Base-by-base conservation (phyloP, 164 flowering plant genomes). In the Tinospora cordifolia region DNA sequence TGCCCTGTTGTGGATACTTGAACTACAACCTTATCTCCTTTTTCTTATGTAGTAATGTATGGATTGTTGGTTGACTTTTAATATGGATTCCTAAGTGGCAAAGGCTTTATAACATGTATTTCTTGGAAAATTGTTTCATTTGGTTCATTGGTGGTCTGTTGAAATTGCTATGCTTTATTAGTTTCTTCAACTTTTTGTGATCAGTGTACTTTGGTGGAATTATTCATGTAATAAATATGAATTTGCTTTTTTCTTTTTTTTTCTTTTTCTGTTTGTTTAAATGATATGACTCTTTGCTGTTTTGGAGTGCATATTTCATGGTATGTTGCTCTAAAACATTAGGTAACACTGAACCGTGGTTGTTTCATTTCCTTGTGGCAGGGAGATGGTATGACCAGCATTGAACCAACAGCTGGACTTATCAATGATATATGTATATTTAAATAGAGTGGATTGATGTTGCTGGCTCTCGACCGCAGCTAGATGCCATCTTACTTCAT, bases 301-400 rank as follows among this genome's bases (percentile, higher is more conserved):
- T 19, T 47, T 47, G 2, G 36, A 30, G 36, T 30, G 4, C 36
- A 1, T 54, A 54, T 54, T n/a, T 54, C 60, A 19, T 21, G 40
- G 47, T 25, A 22, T 40, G 14, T 22, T 60, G 34, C 54, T 39
- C 65, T 47, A 13, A 24, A 69, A 40, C 65, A 69, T 68, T 68
- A 34, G 12, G 24, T 30, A 38, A 22, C 49, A 64, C 36, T 44
- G 6, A n/a, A 5, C 21, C 38, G 6, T 62, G n/a, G 25, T 68
- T 26, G 54, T 22, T 44, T 73, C 25, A 65, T 10, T 65, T 76
- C 30, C 67, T 41, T 39, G 4, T 77, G 73, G 69, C 67, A 94
- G 98, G 97, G 96, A 63, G 92, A 94, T 70, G 88, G 87, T 49
- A 82, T 92, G 97, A 84, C 97, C 69, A 88, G 93, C 83, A 92